phyloP scores from a whole-genome alignment of 1,284 basidiomycete genomes.

The Pholiota adiposa region DNA sequence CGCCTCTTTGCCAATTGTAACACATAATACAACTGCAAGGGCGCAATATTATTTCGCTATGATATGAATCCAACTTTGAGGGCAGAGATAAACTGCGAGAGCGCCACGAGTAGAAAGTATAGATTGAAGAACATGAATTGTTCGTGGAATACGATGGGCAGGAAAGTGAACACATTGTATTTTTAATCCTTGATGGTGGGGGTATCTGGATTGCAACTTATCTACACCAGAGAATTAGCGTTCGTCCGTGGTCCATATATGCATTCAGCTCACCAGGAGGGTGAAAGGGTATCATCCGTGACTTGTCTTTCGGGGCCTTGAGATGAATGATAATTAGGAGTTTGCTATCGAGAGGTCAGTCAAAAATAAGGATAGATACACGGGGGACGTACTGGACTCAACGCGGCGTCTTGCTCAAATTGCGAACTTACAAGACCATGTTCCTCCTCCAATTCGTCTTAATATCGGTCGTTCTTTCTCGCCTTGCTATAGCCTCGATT shows the following conservation, averaged over 20 bases:
- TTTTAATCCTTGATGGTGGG: constrained; percentile 95
- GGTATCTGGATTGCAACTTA: constrained; percentile 71
- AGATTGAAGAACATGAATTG: constrained; percentile 99
- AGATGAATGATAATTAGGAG: constrained; percentile 26
- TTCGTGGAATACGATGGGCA: constrained; percentile 97
- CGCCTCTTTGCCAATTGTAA: constrained; percentile 99
- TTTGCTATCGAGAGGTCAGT: constrained; percentile 14
- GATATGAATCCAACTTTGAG: constrained; percentile 97
- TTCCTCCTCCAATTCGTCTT: constrained; percentile 62
- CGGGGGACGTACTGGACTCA: constrained; percentile 27
- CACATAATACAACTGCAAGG: constrained; percentile 93
- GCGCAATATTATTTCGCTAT: constrained; percentile 96
- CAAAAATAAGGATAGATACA: neutral
- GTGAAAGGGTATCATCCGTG: constrained; percentile 78
- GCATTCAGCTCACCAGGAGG: constrained; percentile 58
- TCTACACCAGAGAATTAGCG: constrained; percentile 42
- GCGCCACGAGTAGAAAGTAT: constrained; percentile 96
- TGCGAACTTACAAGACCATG: constrained; percentile 31
- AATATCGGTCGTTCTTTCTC: constrained; percentile 54
- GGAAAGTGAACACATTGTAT: constrained; percentile 93
- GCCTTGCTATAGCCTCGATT: constrained; percentile 28
- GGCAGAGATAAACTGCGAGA: constrained; percentile 95
- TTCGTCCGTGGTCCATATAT: neutral
- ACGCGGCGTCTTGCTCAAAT: constrained; percentile 11
- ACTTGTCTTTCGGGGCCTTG: constrained; percentile 58